A percentile compares a stretch with the other conserved stretches of the same genome.
Conservation (phyloP, 331 rosid genomes). For the Rosa hybrid region DNA sequence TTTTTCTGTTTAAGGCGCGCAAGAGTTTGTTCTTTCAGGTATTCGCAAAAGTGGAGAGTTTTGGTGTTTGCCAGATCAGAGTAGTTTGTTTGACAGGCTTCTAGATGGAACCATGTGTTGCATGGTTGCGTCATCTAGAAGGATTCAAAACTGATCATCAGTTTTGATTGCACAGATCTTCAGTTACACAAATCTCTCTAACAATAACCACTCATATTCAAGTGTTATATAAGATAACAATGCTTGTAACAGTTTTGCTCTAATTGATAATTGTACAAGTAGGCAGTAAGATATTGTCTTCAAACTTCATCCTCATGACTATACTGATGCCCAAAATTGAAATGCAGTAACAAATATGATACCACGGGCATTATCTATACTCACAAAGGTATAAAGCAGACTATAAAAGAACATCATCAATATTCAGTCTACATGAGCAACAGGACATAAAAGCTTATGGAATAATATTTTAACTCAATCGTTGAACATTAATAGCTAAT, state of each 20-base stretch:
- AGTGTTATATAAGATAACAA: background rate
- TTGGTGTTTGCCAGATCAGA: background rate
- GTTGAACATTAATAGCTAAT: background rate
- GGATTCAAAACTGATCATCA: no score
- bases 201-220: background rate
- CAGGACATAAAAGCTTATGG: background rate
- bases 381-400: background rate
- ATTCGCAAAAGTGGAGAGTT: background rate
- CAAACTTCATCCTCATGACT: background rate
- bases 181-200: no score
- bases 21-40: background rate
- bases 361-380: background rate
- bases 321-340: background rate
- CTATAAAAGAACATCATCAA: background rate
- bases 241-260: background rate
- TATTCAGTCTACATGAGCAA: background rate
- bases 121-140: background rate
- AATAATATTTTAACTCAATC: background rate
- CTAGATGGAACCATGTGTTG: background rate
- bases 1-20: background rate
- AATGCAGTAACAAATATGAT: background rate
- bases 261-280: background rate
- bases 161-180: no score
- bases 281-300: background rate
- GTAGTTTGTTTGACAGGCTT: background rate